Evolutionary conservation across 495 filamentous ascomycete species (phyloP).

Genomic region (Trichocladium antarcticum): DNA sequence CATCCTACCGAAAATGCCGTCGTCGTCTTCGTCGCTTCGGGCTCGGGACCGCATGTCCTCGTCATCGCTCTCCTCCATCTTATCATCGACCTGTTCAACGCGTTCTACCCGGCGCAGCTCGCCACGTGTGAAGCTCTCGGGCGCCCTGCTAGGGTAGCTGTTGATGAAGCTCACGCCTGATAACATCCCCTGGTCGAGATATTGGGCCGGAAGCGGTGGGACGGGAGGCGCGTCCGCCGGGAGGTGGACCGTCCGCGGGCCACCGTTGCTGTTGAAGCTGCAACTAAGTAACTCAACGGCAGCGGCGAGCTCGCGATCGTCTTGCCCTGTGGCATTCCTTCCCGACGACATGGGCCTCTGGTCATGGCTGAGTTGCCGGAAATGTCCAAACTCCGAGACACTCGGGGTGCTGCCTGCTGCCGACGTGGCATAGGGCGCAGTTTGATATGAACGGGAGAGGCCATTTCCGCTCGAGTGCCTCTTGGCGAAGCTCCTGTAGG

Average conservation of each 20-base stretch:
- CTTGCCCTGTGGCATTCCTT: slow-evolving; percentile 49
- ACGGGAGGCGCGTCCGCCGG: slow-evolving; percentile 75
- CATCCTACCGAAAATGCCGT: slow-evolving; percentile 91
- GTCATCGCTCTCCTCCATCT: slow-evolving; percentile 68
- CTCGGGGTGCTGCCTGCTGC: slow-evolving; percentile 41
- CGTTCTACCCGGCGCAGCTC: slow-evolving; percentile 28
- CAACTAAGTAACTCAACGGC: slow-evolving; percentile 82
- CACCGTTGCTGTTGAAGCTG: slow-evolving; percentile 65
- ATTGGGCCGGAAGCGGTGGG: slow-evolving; percentile 67
- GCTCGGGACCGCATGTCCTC: slow-evolving; percentile 52
- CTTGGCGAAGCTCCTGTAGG: slow-evolving; percentile 44
- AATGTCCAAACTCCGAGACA: slow-evolving; percentile 41
- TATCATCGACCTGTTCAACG: slow-evolving; percentile 49
- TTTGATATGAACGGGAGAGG: slow-evolving; percentile 80
- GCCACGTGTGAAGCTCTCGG: slow-evolving; percentile 41
- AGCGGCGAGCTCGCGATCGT: slow-evolving; percentile 76
- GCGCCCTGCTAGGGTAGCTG: slow-evolving; percentile 41
- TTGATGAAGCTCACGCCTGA: slow-evolving; percentile 41
- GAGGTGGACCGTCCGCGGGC: slow-evolving; percentile 56
- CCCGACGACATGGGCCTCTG: slow-evolving; percentile 52
- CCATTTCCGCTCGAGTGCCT: slow-evolving; percentile 55
- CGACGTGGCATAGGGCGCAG: slow-evolving; percentile 47
- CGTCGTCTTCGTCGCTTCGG: slow-evolving; percentile 80
- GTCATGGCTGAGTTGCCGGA: slow-evolving; percentile 45
- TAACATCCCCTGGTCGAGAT: slow-evolving; percentile 43